phyloP scores from a whole-genome alignment of 2,329 filamentous ascomycete genomes.

The Lachnellula occidentalis region DNA sequence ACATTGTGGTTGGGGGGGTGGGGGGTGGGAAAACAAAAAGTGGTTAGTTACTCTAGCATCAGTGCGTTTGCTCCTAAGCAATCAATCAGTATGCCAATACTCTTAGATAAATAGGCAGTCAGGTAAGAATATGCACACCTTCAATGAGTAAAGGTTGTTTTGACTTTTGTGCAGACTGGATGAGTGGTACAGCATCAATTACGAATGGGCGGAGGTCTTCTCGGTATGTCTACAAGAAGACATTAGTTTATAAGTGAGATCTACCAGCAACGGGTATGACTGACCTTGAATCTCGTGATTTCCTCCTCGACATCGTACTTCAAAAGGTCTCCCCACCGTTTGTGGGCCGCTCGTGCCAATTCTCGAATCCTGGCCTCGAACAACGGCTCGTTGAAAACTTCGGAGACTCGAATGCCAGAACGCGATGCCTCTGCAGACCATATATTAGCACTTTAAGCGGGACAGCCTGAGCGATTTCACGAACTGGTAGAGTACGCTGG shows the following conservation, averaged over 20 bases:
- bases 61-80: constrained; percentile 46
- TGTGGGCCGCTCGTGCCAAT: constrained; percentile 58
- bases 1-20: too few relatives aligned
- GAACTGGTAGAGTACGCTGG: constrained; percentile 51
- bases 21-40: too few relatives aligned
- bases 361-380: constrained; percentile 63
- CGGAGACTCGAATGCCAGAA: constrained; percentile 59
- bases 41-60: constrained; percentile 50
- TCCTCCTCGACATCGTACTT: constrained; percentile 65
- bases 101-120: constrained; percentile 46
- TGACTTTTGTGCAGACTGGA: constrained; percentile 53
- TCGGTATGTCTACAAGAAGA: constrained; percentile 40
- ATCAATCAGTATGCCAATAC: constrained; percentile 46
- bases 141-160: constrained; percentile 61
- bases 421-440: constrained; percentile 44
- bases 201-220: constrained; percentile 53
- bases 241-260: not conserved
- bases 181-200: constrained; percentile 58
- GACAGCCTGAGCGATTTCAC: too few relatives aligned
- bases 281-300: constrained; percentile 51
- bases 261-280: not conserved
- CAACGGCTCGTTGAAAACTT: constrained; percentile 59
- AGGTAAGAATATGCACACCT: constrained; percentile 46
- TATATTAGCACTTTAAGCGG: too few relatives aligned
- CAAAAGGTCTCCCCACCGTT: constrained; percentile 62